phyloP scores from a whole-genome alignment of 768 basidiomycete species.

The Kwoniella dejecticola region DNA sequence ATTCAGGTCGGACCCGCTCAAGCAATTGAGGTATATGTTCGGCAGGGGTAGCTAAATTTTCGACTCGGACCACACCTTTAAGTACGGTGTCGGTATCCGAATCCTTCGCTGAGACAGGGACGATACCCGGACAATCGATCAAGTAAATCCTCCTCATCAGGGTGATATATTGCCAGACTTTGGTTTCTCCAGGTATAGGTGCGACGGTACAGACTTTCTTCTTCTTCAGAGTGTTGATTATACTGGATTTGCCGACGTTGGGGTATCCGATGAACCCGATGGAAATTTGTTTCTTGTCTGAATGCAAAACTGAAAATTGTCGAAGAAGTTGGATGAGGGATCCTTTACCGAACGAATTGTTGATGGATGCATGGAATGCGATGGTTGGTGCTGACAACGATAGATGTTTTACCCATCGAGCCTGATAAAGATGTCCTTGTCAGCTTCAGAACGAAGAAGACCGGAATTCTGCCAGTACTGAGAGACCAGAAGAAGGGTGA shows the following conservation, averaged over 20 bases:
- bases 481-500: no score
- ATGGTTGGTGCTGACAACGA: conserved; percentile 94
- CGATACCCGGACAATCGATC: conserved; percentile 98
- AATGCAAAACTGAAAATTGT: conserved; percentile 94
- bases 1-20: conserved; percentile 86
- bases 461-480: no score
- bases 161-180: conserved; percentile 99
- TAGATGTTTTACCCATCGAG: conserved; percentile 92
- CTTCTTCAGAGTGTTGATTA: conserved; percentile 98
- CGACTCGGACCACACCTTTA: conserved; percentile 95
- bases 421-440: conserved; percentile 61
- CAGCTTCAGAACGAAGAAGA: no score
- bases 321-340: conserved; percentile 94
- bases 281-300: conserved; percentile 98
- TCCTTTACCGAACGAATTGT: conserved; percentile 98
- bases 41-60: conserved; percentile 86
- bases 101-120: conserved; percentile 88
- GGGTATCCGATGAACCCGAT: conserved; percentile 98
- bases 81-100: conserved; percentile 87
- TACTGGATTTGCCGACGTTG: conserved; percentile 94
- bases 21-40: conserved; percentile 89
- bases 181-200: conserved; percentile 96
- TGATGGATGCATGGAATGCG: conserved; percentile 97
- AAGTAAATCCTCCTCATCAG: conserved; percentile 94
- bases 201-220: conserved; percentile 96